phyloP scores from a whole-genome alignment of 164 flowering plant genomes.

The Liquidambar formosana region DNA sequence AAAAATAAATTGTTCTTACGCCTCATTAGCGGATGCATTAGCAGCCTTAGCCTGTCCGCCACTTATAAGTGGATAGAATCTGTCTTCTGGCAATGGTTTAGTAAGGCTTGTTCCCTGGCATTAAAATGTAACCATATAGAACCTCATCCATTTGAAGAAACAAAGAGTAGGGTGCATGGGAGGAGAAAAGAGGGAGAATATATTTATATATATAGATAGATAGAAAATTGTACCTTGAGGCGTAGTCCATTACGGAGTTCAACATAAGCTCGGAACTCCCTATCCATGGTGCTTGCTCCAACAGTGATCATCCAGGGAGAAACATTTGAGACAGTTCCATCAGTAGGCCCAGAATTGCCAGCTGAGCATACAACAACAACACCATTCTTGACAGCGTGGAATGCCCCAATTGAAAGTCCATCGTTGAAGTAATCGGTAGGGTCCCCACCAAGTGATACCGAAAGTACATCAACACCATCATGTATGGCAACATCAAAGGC shows the following conservation, averaged over 20 bases:
- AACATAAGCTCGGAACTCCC: slow-evolving; percentile 39
- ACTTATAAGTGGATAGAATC: slow-evolving; percentile 39
- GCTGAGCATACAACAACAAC: slow-evolving; percentile 49
- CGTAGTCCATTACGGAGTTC: slow-evolving; percentile 30
- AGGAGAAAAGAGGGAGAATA: background rate
- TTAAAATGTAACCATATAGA: background rate
- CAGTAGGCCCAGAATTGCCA: slow-evolving; percentile 46
- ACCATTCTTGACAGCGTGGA: slow-evolving; percentile 59
- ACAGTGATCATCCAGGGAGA: slow-evolving; percentile 70
- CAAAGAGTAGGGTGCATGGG: background rate
- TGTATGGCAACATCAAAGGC: slow-evolving; percentile 50
- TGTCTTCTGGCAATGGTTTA: slow-evolving; percentile 16
- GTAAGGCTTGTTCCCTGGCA: slow-evolving; percentile 57
- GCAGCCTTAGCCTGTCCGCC: slow-evolving; percentile 32
- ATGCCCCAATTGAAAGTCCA: slow-evolving; percentile 48
- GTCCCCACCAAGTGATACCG: slow-evolving; percentile 44
- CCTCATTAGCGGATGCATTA: slow-evolving; percentile 28
- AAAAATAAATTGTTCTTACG: slow-evolving; percentile 34
- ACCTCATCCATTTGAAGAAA: background rate
- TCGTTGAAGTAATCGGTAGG: slow-evolving; percentile 36
- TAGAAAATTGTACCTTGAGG: slow-evolving; percentile 25
- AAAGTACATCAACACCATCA: slow-evolving; percentile 54
- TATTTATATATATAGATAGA: background rate
- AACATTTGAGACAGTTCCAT: slow-evolving; percentile 35
- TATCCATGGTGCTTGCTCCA: slow-evolving; percentile 66